Percentiles rank a stretch among this genome's conserved stretches.
Conservation (phyloP, 345 rosid genomes). For the Salix purpurea region DNA sequence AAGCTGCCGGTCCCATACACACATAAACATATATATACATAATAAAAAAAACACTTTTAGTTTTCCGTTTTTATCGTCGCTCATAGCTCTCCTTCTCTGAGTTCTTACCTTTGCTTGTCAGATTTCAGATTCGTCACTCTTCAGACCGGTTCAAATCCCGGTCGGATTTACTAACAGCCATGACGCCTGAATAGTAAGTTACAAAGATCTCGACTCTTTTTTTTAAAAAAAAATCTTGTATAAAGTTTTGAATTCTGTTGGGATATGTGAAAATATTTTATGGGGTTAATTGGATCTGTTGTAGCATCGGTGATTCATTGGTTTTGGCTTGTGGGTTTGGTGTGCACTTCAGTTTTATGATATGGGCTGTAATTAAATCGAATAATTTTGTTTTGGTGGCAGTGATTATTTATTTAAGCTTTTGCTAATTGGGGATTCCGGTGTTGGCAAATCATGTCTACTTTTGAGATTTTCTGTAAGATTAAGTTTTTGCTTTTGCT, state of each 20-base stretch:
- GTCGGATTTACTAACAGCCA: conserved; percentile 17
- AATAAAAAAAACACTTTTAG: not conserved
- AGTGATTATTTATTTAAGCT: conserved; percentile 22
- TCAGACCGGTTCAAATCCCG: conserved; percentile 31
- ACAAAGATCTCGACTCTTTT: not conserved
- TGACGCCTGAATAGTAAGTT: conserved; percentile 48
- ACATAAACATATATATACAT: too few species aligned
- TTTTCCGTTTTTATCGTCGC: not conserved
- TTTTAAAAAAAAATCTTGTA: too few species aligned
- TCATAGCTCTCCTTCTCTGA: not conserved
- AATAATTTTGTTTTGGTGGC: not conserved
- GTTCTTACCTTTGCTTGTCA: not conserved
- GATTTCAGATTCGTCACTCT: conserved; percentile 16
- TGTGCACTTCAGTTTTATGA: not conserved
- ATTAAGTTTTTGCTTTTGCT: not conserved
- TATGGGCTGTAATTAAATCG: not conserved
- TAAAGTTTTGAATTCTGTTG: not conserved
- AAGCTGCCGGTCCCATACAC: not conserved
- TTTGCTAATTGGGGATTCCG: conserved; percentile 23
- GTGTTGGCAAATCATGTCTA: conserved; percentile 29
- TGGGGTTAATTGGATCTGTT: not conserved
- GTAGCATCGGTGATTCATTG: not conserved
- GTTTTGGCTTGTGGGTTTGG: not conserved
- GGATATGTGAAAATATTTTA: not conserved
- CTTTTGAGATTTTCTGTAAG: conserved; percentile 23